Evolutionary conservation across 1,284 basidiomycete species (phyloP).

Genomic region (Polyporus tsugae): DNA sequence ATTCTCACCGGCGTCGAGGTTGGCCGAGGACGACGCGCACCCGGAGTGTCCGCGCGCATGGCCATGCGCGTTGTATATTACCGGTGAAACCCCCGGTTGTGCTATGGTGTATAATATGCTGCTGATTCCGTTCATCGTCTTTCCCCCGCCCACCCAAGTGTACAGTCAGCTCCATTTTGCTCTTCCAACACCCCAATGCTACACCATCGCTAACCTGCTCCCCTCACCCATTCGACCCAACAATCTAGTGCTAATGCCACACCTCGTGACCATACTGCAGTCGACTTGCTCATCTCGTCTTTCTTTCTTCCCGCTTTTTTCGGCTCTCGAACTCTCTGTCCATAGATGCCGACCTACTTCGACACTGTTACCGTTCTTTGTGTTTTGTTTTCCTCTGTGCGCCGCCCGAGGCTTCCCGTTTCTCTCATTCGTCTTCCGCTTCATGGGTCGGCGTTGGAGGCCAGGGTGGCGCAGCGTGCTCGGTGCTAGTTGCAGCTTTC

Average conservation of each 20-base stretch:
- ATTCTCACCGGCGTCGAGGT: neutral
- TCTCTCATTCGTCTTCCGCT: neutral
- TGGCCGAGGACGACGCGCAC: neutral
- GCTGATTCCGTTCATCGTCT: constrained; percentile 2
- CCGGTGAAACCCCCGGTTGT: constrained; percentile 34
- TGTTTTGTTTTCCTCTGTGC: constrained; percentile 9
- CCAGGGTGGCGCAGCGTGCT: constrained; percentile 9
- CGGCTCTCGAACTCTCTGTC: constrained; percentile 1
- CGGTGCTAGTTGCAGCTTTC: constrained; percentile 14
- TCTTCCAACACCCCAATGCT: constrained; percentile 8
- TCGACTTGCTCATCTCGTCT: constrained; percentile 14
- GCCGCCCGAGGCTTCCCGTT: neutral
- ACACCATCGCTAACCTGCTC: constrained; percentile 15
- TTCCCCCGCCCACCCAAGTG: constrained; percentile 3
- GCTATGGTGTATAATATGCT: constrained; percentile 33
- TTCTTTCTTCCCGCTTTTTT: neutral
- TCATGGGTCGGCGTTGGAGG: neutral
- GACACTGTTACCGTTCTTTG: constrained; percentile 7
- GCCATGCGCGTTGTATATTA: constrained; percentile 29
- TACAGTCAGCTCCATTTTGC: constrained; percentile 7
- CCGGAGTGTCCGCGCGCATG: constrained; percentile 18
- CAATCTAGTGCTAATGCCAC: constrained; percentile 22
- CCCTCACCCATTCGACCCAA: neutral
- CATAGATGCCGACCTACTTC: constrained; percentile 7
- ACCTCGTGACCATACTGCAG: constrained; percentile 22